phyloP scores from a whole-genome alignment of 2,329 filamentous ascomycete species.

The Nothopassalora personata region DNA sequence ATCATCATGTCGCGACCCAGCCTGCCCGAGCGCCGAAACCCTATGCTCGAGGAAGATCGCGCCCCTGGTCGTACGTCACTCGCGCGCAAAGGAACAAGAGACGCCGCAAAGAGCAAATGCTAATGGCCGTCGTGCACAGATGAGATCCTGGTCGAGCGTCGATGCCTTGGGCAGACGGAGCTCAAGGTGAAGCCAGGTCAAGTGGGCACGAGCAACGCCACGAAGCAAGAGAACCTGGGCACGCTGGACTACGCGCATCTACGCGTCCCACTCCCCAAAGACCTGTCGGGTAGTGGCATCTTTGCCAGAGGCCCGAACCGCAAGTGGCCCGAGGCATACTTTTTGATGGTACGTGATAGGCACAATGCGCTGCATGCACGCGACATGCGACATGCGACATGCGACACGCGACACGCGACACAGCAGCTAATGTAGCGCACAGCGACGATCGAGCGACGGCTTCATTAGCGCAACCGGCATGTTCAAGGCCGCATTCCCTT shows the following conservation, averaged over 20 bases:
- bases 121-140: constrained; percentile 31
- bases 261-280: constrained; percentile 84
- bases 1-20: constrained; percentile 23
- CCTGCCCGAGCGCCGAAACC: constrained; percentile 60
- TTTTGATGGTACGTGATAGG: constrained; percentile 63
- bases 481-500: constrained; percentile 86
- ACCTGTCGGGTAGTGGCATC: constrained; percentile 80
- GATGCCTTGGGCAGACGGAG: constrained; percentile 88
- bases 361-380: not conserved
- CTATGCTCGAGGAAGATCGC: constrained; percentile 57
- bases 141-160: constrained; percentile 65
- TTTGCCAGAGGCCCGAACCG: constrained; percentile 66
- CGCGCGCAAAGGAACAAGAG: constrained; percentile 1
- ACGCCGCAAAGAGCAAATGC: constrained; percentile 5
- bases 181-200: constrained; percentile 75
- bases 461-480: constrained; percentile 83
- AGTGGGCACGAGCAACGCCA: constrained; percentile 63
- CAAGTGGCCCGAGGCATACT: constrained; percentile 78
- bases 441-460: constrained; percentile 77
- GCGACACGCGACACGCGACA: constrained; percentile 3
- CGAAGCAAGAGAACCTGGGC: constrained; percentile 67
- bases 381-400: constrained; percentile 3
- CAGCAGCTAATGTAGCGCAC: constrained; percentile 15
- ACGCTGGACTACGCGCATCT: constrained; percentile 95
- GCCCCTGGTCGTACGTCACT: constrained; percentile 57